Percentiles rank a stretch among this genome's conserved stretches.
phyloP scores from a whole-genome alignment of 2,329 filamentous ascomycete species.

The Mariannaea sp. region DNA sequence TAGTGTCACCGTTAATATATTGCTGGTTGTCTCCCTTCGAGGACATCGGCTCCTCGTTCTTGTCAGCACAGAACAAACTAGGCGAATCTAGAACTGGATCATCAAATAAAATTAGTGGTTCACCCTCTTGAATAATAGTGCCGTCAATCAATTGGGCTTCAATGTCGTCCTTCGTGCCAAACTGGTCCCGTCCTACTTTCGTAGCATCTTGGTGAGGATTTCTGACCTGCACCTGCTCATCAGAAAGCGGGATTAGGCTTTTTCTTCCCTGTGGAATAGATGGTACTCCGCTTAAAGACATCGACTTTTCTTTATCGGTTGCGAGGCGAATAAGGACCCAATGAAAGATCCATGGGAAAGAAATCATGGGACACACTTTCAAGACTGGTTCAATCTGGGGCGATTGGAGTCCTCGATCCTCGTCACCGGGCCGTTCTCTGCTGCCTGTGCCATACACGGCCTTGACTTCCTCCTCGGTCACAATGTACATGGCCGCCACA shows the following conservation, averaged over 20 bases:
- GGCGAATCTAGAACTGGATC: conserved; percentile 8
- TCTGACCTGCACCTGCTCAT: not conserved
- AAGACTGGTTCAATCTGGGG: conserved; percentile 43
- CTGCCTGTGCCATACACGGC: conserved; percentile 57
- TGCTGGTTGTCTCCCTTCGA: not conserved
- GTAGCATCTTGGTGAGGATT: not conserved
- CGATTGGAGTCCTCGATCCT: conserved; percentile 36
- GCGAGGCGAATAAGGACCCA: conserved; percentile 53
- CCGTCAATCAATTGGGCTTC: conserved; percentile 27
- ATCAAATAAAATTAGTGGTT: conserved; percentile 27
- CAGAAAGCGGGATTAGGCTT: not conserved
- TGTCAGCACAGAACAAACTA: not conserved
- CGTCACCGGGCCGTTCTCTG: conserved; percentile 39
- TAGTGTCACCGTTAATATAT: not conserved
- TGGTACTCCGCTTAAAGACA: conserved; percentile 22
- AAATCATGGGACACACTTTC: conserved; percentile 87
- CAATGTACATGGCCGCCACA: conserved; percentile 84
- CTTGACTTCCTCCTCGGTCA: conserved; percentile 74
- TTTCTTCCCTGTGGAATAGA: conserved; percentile 14
- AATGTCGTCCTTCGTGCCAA: conserved; percentile 12
- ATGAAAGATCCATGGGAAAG: conserved; percentile 91
- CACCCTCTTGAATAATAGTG: conserved; percentile 26
- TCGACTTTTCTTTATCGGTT: conserved; percentile 33
- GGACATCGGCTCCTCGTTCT: conserved; percentile 2
- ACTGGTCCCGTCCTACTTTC: not conserved